A percentile compares a stretch with the other conserved stretches of the same genome.
phyloP scores from a whole-genome alignment of 352 stramenopile genomes.

The Phytophthora pinifolia region DNA sequence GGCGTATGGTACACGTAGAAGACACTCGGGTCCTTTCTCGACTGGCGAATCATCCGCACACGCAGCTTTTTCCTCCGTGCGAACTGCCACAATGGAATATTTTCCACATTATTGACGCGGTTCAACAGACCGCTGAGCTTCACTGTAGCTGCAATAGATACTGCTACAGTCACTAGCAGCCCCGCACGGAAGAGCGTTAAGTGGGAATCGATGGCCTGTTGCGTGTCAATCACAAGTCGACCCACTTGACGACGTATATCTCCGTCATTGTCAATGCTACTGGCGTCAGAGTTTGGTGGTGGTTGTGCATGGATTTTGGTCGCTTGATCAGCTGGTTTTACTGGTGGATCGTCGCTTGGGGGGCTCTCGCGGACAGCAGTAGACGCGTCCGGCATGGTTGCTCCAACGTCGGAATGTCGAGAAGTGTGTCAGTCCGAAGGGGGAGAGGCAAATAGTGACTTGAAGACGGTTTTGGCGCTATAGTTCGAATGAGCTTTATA shows the following conservation, averaged over 20 bases:
- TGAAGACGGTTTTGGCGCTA: no score
- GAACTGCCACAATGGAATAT: constrained; percentile 68
- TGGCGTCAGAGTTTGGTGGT: neutral
- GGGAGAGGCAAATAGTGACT: no score
- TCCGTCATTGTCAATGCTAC: constrained; percentile 8
- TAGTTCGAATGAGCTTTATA: neutral
- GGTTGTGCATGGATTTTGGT: neutral
- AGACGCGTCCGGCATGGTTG: constrained; percentile 5
- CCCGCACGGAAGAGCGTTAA: constrained; percentile 65
- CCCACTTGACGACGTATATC: constrained; percentile 35
- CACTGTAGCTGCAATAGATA: constrained; percentile 44
- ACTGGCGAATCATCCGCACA: constrained; percentile 72
- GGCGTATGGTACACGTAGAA: constrained; percentile 87
- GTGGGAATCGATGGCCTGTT: constrained; percentile 66
- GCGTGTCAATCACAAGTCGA: constrained; percentile 32
- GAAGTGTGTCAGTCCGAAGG: no score
- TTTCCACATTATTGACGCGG: constrained; percentile 51
- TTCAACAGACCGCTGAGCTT: constrained; percentile 61
- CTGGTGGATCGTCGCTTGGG: neutral
- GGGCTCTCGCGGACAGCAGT: neutral
- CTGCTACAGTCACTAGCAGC: constrained; percentile 43
- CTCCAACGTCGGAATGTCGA: neutral
- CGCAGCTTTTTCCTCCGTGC: constrained; percentile 67
- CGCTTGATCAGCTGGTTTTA: neutral
- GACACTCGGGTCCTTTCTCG: constrained; percentile 57